A percentile compares a stretch with the other conserved stretches of the same genome.
These are phyloP conservation scores for Quercus phellos DNA, from an alignment of 331 rosid species.

Conservation along the genomic window DNA sequence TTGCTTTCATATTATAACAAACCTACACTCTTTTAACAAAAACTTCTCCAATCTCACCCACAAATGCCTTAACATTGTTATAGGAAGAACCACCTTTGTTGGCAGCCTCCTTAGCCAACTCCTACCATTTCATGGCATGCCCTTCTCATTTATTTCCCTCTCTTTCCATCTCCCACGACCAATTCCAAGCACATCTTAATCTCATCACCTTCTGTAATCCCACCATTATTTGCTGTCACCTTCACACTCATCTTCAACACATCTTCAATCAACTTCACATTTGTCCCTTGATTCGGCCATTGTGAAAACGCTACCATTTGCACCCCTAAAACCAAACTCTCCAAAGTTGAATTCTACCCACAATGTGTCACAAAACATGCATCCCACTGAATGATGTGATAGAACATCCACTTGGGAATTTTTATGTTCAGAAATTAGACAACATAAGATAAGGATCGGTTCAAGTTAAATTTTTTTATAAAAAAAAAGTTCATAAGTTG, in stretches of 20 bases:
- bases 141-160: not conserved
- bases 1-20: no score
- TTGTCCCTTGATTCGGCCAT: constrained; percentile 35
- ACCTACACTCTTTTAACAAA: no score
- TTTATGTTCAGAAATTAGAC: no score
- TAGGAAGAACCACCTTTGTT: not conserved
- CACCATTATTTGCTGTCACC: constrained; percentile 20
- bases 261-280: constrained; percentile 36
- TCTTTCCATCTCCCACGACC: constrained; percentile 3
- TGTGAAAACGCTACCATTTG: constrained; percentile 20
- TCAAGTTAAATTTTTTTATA: no score
- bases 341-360: constrained; percentile 35
- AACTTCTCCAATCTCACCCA: no score
- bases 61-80: no score
- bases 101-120: constrained; percentile 6
- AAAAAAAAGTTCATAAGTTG: no score
- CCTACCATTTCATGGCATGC: constrained; percentile 18
- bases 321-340: constrained; percentile 10
- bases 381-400: constrained; percentile 14
- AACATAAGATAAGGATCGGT: no score
- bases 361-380: constrained; percentile 33
- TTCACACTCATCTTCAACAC: constrained; percentile 28
- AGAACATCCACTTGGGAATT: constrained; percentile 28
- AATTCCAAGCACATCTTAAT: constrained; percentile 12
- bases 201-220: constrained; percentile 16